phyloP scores from a whole-genome alignment of 176 grass and related monocot genomes.

The Carex kokanica region DNA sequence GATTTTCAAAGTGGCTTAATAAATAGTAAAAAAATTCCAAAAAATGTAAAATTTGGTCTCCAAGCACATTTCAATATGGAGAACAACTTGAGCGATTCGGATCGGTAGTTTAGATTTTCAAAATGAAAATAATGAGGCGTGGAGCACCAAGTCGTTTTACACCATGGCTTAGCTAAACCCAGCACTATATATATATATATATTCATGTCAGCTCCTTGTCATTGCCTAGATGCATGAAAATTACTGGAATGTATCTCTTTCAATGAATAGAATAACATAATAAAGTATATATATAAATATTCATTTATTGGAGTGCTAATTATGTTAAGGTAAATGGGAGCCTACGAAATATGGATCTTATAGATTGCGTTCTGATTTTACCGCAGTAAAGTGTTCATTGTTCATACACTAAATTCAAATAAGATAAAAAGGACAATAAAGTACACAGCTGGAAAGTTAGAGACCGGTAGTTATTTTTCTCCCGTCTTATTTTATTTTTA shows the following conservation, averaged over 20 bases:
- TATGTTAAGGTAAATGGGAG: background rate
- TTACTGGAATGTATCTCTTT: background rate
- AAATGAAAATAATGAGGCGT: no score
- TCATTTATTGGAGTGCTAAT: background rate
- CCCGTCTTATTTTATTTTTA: background rate
- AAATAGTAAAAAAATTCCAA: no score
- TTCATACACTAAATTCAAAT: constrained; percentile 7
- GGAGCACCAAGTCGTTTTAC: no score
- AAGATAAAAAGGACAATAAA: background rate
- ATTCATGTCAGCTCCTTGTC: background rate
- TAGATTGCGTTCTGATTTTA: background rate
- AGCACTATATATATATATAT: no score
- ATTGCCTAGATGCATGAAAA: no score
- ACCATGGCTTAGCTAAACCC: no score
- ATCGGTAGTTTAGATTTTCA: no score
- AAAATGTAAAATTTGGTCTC: no score
- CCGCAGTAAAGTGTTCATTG: background rate
- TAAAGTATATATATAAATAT: background rate
- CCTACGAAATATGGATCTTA: background rate
- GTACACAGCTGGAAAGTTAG: background rate
- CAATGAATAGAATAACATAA: background rate
- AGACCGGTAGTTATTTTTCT: background rate
- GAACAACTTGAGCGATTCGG: no score
- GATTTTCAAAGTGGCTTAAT: no score
- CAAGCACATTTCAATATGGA: no score